phyloP scores from a whole-genome alignment of 2,329 filamentous ascomycete genomes.

The Hypoxylon sp. region DNA sequence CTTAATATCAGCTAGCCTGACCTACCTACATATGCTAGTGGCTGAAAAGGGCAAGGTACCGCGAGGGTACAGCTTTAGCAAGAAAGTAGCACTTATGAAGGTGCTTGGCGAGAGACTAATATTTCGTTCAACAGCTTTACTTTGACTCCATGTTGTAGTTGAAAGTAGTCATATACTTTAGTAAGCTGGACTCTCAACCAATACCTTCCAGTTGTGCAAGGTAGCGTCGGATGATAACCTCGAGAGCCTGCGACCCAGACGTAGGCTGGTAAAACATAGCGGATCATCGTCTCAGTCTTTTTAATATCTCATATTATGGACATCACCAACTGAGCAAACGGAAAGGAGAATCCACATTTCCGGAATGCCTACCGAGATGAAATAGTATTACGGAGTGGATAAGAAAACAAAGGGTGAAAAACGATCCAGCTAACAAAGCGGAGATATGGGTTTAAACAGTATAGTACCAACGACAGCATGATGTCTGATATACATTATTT shows the following conservation, averaged over 20 bases:
- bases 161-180: constrained; percentile 16
- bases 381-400: constrained; percentile 1
- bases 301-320: too few species aligned
- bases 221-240: background rate
- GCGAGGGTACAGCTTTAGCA: background rate
- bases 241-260: background rate
- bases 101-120: background rate
- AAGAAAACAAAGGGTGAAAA: background rate
- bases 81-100: background rate
- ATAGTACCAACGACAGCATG: background rate
- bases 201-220: background rate
- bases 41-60: background rate
- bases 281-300: background rate
- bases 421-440: background rate
- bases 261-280: background rate
- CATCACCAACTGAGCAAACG: background rate
- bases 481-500: background rate
- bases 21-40: constrained; percentile 5
- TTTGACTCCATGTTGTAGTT: background rate
- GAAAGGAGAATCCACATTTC: background rate
- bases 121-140: constrained; percentile 9
- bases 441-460: constrained; percentile 5
- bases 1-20: constrained; percentile 1
- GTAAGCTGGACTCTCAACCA: constrained; percentile 9
- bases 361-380: background rate